These are phyloP conservation scores for Macrolepiota dolichaula DNA, from an alignment of 768 basidiomycete genomes.

Conservation along the genomic window DNA sequence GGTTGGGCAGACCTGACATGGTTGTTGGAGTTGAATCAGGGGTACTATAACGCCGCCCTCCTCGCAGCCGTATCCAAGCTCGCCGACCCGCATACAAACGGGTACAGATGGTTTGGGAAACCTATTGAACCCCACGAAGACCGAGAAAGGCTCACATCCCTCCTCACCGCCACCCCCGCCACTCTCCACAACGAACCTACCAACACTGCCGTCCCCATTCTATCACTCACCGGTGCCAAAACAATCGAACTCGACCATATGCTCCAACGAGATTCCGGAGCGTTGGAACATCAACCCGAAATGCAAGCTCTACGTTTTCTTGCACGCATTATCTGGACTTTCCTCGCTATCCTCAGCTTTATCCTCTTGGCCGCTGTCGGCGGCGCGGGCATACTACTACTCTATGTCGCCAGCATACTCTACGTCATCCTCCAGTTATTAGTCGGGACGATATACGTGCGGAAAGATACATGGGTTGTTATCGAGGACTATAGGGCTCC, in stretches of 20 bases:
- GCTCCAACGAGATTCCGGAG: slow-evolving; percentile 1
- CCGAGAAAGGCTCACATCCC: background rate
- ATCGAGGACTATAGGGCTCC: slow-evolving; percentile 11
- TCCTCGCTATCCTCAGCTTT: background rate
- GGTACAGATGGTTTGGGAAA: slow-evolving; percentile 9
- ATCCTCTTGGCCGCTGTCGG: background rate
- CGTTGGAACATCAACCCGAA: background rate
- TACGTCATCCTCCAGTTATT: background rate
- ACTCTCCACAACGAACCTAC: background rate
- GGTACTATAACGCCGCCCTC: slow-evolving; percentile 16
- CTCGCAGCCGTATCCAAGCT: slow-evolving; percentile 21
- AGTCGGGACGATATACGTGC: slow-evolving; percentile 6
- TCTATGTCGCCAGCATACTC: background rate
- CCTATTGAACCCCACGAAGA: slow-evolving; percentile 5
- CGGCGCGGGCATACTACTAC: background rate
- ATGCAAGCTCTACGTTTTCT: background rate
- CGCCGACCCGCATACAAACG: background rate
- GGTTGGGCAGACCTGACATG: slow-evolving; percentile 23
- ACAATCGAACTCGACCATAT: slow-evolving; percentile 13
- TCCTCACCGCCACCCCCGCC: slow-evolving; percentile 1
- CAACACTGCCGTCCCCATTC: background rate
- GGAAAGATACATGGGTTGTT: slow-evolving; percentile 9
- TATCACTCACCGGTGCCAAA: slow-evolving; percentile 6
- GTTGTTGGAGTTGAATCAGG: slow-evolving; percentile 20
- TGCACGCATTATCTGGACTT: background rate